phyloP scores from a whole-genome alignment of 495 filamentous ascomycete species.

The Beverwykella pulmonaria region DNA sequence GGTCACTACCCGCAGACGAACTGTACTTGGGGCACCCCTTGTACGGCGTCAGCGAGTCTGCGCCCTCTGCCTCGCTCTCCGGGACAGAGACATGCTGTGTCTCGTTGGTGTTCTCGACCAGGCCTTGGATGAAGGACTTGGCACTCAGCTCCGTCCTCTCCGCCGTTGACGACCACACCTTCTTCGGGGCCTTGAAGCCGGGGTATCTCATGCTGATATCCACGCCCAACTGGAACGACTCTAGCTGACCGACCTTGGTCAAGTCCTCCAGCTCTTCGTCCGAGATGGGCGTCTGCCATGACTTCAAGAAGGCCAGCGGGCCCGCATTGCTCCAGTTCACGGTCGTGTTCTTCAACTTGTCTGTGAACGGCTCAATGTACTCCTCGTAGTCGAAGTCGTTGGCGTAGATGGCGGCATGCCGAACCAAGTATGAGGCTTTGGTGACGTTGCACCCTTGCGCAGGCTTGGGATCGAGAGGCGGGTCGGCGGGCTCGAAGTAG shows the following conservation, averaged over 20 bases:
- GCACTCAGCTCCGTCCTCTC: constrained; percentile 53
- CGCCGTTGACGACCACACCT: constrained; percentile 54
- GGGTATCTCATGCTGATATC: constrained; percentile 49
- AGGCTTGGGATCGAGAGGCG: constrained; percentile 41
- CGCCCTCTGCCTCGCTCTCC: constrained; percentile 47
- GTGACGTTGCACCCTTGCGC: constrained; percentile 50
- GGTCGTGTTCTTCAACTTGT: constrained; percentile 49
- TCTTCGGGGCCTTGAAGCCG: constrained; percentile 46
- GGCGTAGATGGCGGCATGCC: constrained; percentile 55
- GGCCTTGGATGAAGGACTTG: constrained; percentile 48
- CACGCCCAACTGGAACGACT: constrained; percentile 49
- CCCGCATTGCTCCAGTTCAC: constrained; percentile 37
- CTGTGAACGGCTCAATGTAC: constrained; percentile 53
- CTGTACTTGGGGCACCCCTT: constrained; percentile 54
- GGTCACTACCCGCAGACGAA: constrained; percentile 50
- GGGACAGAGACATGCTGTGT: constrained; percentile 49
- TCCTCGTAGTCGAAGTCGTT: constrained; percentile 55
- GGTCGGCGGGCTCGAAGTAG: constrained; percentile 54
- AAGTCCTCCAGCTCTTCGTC: constrained; percentile 50
- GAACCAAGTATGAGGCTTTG: constrained; percentile 50
- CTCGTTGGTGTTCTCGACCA: constrained; percentile 51
- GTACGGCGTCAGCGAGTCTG: constrained; percentile 54
- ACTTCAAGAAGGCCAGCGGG: constrained; percentile 48
- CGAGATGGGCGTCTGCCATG: constrained; percentile 49
- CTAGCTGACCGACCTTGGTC: constrained; percentile 50